Evolutionary conservation across 1,284 basidiomycete species (phyloP).

Genomic region (Boletus nobilissimus): DNA sequence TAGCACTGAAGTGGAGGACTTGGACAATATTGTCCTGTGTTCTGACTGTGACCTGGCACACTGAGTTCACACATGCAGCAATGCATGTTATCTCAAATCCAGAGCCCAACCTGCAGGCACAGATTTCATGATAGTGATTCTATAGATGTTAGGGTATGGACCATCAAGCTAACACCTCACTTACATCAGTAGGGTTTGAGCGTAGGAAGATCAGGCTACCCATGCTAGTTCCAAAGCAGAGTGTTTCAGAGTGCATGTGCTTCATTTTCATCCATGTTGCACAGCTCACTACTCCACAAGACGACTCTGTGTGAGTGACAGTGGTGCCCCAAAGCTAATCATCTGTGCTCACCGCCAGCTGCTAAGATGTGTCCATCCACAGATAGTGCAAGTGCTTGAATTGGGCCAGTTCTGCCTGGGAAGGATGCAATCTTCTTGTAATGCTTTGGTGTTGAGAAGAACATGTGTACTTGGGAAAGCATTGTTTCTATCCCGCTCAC

Average conservation of each 20-base stretch:
- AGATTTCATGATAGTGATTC: neutral
- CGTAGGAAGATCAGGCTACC: slow-evolving; percentile 1
- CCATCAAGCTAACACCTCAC: neutral
- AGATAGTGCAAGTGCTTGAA: neutral
- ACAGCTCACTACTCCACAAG: neutral
- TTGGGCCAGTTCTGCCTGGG: neutral
- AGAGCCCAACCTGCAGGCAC: neutral
- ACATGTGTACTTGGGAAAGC: neutral
- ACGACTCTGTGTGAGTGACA: neutral
- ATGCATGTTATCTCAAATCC: slow-evolving; percentile 7
- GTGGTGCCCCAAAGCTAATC: neutral
- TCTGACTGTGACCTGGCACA: neutral
- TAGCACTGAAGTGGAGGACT: neutral
- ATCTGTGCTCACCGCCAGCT: neutral
- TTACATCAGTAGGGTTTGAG: slow-evolving; percentile 12
- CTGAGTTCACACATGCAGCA: neutral
- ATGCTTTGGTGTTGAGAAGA: neutral
- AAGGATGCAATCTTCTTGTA: slow-evolving; percentile 6
- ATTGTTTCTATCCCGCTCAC: neutral
- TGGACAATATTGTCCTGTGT: neutral
- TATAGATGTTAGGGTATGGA: neutral
- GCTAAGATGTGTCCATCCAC: neutral
- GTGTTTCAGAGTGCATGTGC: neutral
- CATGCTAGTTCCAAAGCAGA: slow-evolving; percentile 17
- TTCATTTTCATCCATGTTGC: slow-evolving; percentile 19